phyloP scores from a whole-genome alignment of 371 early-diverging fungal genomes.

The Lichtheimia corymbifera region DNA sequence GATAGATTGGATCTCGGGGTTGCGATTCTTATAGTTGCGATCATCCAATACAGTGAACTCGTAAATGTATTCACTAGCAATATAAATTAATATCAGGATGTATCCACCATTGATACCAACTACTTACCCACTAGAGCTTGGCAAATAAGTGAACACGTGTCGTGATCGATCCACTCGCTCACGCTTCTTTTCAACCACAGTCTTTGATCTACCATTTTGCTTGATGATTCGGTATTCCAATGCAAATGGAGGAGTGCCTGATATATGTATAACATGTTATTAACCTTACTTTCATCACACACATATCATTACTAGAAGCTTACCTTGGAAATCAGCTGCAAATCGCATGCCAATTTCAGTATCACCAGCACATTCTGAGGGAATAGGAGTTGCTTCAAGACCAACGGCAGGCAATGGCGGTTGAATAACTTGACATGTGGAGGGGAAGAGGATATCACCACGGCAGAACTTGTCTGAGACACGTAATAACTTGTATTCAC shows the following conservation, averaged over 20 bases:
- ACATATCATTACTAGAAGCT: slow-evolving; percentile 12
- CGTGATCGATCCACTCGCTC: slow-evolving; percentile 42
- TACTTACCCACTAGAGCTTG: slow-evolving; percentile 41
- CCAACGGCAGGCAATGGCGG: slow-evolving; percentile 41
- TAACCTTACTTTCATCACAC: neutral
- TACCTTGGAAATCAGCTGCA: slow-evolving; percentile 28
- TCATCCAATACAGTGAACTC: slow-evolving; percentile 42
- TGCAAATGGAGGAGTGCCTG: slow-evolving; percentile 41
- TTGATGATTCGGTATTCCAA: slow-evolving; percentile 42
- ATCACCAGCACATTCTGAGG: slow-evolving; percentile 48
- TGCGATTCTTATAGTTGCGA: slow-evolving; percentile 39
- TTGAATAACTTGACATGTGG: slow-evolving; percentile 43
- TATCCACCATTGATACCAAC: neutral
- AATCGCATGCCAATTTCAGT: slow-evolving; percentile 53
- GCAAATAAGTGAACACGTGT: slow-evolving; percentile 42
- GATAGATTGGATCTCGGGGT: slow-evolving; percentile 26
- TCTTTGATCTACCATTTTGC: slow-evolving; percentile 23
- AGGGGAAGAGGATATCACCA: slow-evolving; percentile 44
- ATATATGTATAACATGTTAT: neutral
- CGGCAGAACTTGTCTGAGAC: slow-evolving; percentile 38
- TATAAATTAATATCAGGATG: neutral
- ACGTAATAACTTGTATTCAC: slow-evolving; percentile 39
- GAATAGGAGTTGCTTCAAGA: slow-evolving; percentile 38
- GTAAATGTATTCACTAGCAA: slow-evolving; percentile 40
- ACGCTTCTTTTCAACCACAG: slow-evolving; percentile 26